Evolutionary conservation across 2,329 filamentous ascomycete species (phyloP).

Genomic region (Cladobotryum protrusum): DNA sequence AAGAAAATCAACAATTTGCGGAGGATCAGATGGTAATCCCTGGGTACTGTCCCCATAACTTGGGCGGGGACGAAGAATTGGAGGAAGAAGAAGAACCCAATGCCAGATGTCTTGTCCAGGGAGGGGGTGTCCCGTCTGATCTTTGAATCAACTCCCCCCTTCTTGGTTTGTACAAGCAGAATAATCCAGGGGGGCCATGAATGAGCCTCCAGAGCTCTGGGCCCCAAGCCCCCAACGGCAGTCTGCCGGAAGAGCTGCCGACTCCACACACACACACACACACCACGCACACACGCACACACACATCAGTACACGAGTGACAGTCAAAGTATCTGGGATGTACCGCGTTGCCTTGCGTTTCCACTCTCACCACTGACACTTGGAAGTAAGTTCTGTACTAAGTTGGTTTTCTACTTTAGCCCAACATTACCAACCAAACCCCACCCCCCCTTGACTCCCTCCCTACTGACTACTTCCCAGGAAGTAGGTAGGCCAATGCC

Average conservation of each 20-base stretch:
- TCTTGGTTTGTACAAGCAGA: background rate
- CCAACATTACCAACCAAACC: background rate
- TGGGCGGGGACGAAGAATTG: too few species aligned
- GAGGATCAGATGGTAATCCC: too few species aligned
- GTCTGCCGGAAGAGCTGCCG: conserved; percentile 26
- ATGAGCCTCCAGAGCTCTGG: conserved; percentile 10
- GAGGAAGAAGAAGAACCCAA: too few species aligned
- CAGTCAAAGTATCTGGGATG: background rate
- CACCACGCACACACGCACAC: too few species aligned
- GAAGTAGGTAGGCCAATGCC: too few species aligned
- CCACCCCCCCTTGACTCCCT: background rate
- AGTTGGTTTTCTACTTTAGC: background rate
- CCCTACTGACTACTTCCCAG: too few species aligned
- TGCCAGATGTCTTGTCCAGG: too few species aligned
- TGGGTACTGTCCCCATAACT: too few species aligned
- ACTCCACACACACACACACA: conserved; percentile 16
- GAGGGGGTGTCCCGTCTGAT: conserved; percentile 2
- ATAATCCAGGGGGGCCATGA: background rate
- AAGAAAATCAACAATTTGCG: too few species aligned
- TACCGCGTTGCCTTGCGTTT: background rate
- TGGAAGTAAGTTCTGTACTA: background rate
- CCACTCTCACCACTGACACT: too few species aligned
- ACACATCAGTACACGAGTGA: conserved; percentile 12
- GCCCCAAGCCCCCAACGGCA: conserved; percentile 16
- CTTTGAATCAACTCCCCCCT: background rate